Percentiles rank a stretch among this genome's conserved stretches.
Evolutionary conservation across 345 rosid genomes (phyloP).

Genomic region (Dimocarpus longan): DNA sequence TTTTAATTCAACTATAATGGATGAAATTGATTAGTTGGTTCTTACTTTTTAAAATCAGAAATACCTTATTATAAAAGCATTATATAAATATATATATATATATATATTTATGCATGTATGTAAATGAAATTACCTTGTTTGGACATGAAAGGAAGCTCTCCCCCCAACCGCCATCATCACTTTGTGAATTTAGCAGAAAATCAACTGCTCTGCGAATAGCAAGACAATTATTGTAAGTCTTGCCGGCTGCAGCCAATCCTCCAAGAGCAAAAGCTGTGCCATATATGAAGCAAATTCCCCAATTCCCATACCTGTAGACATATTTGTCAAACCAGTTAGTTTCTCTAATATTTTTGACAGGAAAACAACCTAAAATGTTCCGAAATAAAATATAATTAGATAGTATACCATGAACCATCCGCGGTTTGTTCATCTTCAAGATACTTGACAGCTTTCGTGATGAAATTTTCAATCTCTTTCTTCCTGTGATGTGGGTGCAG

Average conservation of each 20-base stretch:
- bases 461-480: slow-evolving; percentile 50
- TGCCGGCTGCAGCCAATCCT: slow-evolving; percentile 52
- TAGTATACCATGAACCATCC: slow-evolving; percentile 60
- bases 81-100: too few relatives aligned
- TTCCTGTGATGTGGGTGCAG: slow-evolving; percentile 46
- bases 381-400: too few relatives aligned
- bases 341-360: neutral
- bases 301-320: slow-evolving; percentile 48
- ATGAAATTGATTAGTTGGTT: too few relatives aligned
- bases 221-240: slow-evolving; percentile 33
- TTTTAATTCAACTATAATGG: too few relatives aligned
- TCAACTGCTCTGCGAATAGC: slow-evolving; percentile 42
- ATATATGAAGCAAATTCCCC: slow-evolving; percentile 64
- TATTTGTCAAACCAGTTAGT: neutral
- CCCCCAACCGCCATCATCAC: slow-evolving; percentile 62
- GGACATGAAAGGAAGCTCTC: slow-evolving; percentile 55
- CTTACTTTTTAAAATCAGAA: too few relatives aligned
- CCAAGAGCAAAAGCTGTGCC: slow-evolving; percentile 51
- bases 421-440: slow-evolving; percentile 45
- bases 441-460: slow-evolving; percentile 42
- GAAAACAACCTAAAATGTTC: too few relatives aligned
- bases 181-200: slow-evolving; percentile 48
- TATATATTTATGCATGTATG: too few relatives aligned
- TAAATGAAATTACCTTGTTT: neutral
- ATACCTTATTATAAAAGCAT: too few relatives aligned